Conservation (phyloP, 805 yeast species). For the Candida easanensis region DNA sequence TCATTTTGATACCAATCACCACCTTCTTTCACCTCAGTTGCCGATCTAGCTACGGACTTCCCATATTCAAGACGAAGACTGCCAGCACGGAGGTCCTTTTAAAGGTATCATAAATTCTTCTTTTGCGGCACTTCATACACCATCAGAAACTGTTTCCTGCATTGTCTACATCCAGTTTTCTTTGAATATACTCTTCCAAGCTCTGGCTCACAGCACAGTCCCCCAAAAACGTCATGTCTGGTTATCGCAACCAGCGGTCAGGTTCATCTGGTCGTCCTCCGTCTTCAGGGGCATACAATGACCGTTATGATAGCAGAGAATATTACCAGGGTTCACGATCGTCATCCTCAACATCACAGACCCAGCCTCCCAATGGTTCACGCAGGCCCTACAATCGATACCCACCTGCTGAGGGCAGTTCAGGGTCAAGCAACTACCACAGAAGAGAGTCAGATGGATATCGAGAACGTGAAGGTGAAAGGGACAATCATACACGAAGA, state of each 20-base stretch:
- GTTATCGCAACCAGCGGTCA: slow-evolving; percentile 18
- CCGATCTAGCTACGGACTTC: too few relatives aligned
- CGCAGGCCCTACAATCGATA: slow-evolving; percentile 2
- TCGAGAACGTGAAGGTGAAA: slow-evolving; percentile 6
- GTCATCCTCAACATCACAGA: background rate
- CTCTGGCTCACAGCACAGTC: too few relatives aligned
- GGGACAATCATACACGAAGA: slow-evolving; percentile 1
- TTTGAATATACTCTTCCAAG: too few relatives aligned
- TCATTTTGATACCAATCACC: background rate
- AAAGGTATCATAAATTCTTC: too few relatives aligned
- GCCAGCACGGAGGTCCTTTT: too few relatives aligned
- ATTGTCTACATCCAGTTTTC: too few relatives aligned
- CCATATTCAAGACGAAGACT: too few relatives aligned
- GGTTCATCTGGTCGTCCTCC: slow-evolving; percentile 11
- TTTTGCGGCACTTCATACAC: too few relatives aligned
- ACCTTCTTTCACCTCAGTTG: too few relatives aligned
- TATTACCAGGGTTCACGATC: background rate
- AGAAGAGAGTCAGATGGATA: slow-evolving; percentile 4
- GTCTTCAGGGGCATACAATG: slow-evolving; percentile 7
- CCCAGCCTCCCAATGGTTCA: background rate
- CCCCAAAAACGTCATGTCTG: slow-evolving; percentile 11
- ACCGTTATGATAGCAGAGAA: slow-evolving; percentile 5
- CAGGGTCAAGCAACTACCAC: background rate
- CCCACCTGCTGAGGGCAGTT: background rate
- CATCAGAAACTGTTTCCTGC: too few relatives aligned